Conservation (phyloP, 2,329 filamentous ascomycete species). For the Rosellinia necatrix region DNA sequence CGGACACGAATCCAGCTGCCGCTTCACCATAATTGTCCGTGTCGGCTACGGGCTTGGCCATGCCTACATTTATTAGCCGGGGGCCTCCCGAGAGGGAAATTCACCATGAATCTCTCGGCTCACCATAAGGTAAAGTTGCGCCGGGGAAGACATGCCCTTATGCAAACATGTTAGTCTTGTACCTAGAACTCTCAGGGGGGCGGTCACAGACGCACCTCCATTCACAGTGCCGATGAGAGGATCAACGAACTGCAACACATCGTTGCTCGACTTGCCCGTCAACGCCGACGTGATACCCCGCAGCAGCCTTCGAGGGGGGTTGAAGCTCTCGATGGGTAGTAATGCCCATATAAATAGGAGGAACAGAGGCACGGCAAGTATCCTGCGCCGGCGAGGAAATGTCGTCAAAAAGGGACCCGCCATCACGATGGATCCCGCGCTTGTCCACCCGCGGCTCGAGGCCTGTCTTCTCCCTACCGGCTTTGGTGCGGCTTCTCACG, state of each 20-base stretch:
- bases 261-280: constrained; percentile 24
- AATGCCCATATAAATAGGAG: constrained; percentile 35
- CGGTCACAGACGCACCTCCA: constrained; percentile 33
- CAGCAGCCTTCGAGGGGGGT: constrained; percentile 32
- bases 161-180: constrained; percentile 19
- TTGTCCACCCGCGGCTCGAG: not conserved
- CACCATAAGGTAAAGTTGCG: constrained; percentile 42
- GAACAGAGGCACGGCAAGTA: constrained; percentile 28
- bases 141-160: constrained; percentile 44
- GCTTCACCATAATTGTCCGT: constrained; percentile 35
- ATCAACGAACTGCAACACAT: constrained; percentile 37
- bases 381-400: constrained; percentile 33
- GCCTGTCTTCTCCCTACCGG: not conserved
- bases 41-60: constrained; percentile 43
- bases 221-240: constrained; percentile 42
- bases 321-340: constrained; percentile 31
- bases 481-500: not conserved
- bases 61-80: constrained; percentile 34
- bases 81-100: not conserved
- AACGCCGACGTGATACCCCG: constrained; percentile 24
- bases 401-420: constrained; percentile 32
- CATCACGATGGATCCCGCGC: constrained; percentile 20
- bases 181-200: not conserved
- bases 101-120: not conserved
- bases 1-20: constrained; percentile 42